Base-by-base conservation (phyloP, 1,284 basidiomycete species). In the Rhodotorula sp. region DNA sequence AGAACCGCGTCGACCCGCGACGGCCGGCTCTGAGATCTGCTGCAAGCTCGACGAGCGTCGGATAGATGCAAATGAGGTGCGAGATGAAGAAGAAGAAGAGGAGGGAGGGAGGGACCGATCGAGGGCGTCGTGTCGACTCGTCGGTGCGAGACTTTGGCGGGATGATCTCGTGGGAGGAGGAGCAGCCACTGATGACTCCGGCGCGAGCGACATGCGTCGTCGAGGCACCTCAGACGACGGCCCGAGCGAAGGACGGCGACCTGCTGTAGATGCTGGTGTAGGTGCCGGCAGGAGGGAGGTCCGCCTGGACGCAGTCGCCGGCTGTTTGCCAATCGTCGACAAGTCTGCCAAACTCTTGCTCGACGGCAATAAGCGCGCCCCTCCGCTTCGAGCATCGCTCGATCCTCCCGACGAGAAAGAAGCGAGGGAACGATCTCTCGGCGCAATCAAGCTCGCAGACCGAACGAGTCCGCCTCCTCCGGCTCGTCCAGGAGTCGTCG, bases 331-430 rank as follows among this genome's bases (percentile, higher is more conserved):
- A 3, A 50, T 3, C 45, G 43, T 18, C 16, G 28, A 23, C 16
- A 62, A 19, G 48, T 62, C 56, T 16, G 55, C 48, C 0, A 58
- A 6, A 34, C 66, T 67, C 55, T 26, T 26, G 47, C 60, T 58
- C 31, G 55, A 28, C 23, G 64, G 15, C 19, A 66, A 23, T 10
- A 66, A 23, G 5, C 54, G n/a, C 1, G 34, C 23, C 34, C 50
- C 45, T 34, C 34, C 34, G 14, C 58, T 34, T 21, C 28, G 12
- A 6, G n/a, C 47, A 28, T 28, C 58, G 3, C 6, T 7, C 23
- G 23, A 48, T 2, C 38, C 12, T 3, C 26, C 50, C 12, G 52
- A n/a, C 16, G 60, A 19, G 3, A 28, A 16, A 7, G 31, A 1
- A 45, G 18, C 48, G 55, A 43, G n/a, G 38, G 38, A 38, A 8